phyloP scores from a whole-genome alignment of 2,329 filamentous ascomycete species.

The Trichoderma breve region DNA sequence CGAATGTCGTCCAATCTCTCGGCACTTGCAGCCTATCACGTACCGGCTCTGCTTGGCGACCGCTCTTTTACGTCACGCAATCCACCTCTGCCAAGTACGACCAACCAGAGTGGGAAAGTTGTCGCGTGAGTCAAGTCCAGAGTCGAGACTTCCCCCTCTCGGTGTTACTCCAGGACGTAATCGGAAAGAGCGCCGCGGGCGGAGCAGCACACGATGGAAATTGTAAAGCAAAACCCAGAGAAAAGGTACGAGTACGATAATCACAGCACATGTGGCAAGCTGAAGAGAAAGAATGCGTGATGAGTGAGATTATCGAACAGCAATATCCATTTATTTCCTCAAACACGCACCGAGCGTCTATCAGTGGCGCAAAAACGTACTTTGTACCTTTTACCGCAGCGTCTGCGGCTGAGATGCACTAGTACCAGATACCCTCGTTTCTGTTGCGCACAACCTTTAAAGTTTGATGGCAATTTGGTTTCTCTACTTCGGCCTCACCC shows the following conservation, averaged over 20 bases:
- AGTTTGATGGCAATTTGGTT: constrained; percentile 1
- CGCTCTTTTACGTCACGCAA: constrained; percentile 4
- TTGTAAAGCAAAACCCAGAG: background rate
- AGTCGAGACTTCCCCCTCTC: constrained; percentile 5
- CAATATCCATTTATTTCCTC: constrained; percentile 9
- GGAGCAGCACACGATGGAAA: background rate
- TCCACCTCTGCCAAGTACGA: constrained; percentile 7
- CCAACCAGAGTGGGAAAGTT: constrained; percentile 20
- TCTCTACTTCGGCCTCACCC: constrained; percentile 7
- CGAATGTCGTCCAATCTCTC: background rate
- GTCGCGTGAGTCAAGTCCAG: constrained; percentile 23
- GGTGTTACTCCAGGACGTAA: background rate
- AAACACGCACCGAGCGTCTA: background rate
- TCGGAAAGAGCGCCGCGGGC: constrained; percentile 4
- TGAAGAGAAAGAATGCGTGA: background rate
- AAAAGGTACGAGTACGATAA: background rate
- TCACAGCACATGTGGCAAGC: background rate
- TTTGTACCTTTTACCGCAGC: background rate
- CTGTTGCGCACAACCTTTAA: background rate
- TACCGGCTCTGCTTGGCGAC: constrained; percentile 5
- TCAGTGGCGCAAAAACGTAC: background rate
- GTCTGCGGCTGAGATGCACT: background rate
- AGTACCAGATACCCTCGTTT: background rate
- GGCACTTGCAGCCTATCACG: constrained; percentile 11
- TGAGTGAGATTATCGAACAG: background rate